Evolutionary conservation across 768 basidiomycete genomes (phyloP), one percentile per base, ranked within the genome.

Genomic region (Lyophyllum semitale): DNA sequence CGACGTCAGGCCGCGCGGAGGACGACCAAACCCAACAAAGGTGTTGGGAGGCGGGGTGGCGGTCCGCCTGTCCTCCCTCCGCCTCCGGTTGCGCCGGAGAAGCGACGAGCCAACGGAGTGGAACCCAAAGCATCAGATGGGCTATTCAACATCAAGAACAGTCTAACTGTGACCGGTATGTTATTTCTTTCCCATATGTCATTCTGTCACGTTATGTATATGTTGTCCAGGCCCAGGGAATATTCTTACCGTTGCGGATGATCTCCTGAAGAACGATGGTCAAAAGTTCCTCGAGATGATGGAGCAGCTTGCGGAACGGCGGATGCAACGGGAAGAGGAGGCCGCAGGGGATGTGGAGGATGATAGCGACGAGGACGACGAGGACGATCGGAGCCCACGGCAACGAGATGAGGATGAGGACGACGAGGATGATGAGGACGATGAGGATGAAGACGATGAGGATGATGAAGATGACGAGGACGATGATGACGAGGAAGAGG

Each of bases 231-330:
- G 87, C 52, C 88, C 88, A 70, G 95, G 93, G 65, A 95, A 95
- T 65, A 98, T 99, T 68, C 81, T 99, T 42, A 99, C 97, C 20
- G 96, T 99, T 50, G 97, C 97, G 43, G 97, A 99, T 68, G 97
- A 99, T 74, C 83, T 99, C 42, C 81, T 99, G 63, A 97, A 97
- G 80, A 98, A 98, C 65, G 95, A 99, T 66, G 96, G 96, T 2
- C 93, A 95, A 66, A 98, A 97, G 77, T 99, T 99, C 77, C 76
- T 99, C 64, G 97, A 99, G 78, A 99, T 99, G 97, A 99, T 99
- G 97, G 97, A 98, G 71, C 94, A 96, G 72, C 83, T 99, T 18
- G 95, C 96, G 0, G 94, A 97, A 66, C 84, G 93, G 47, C 84
- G 96, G 42, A 93, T 96, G 83, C 88, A 91, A 63, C 83, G 95